Base-by-base conservation (phyloP, 73 alveolate genomes). In the Urostyla sp. region DNA sequence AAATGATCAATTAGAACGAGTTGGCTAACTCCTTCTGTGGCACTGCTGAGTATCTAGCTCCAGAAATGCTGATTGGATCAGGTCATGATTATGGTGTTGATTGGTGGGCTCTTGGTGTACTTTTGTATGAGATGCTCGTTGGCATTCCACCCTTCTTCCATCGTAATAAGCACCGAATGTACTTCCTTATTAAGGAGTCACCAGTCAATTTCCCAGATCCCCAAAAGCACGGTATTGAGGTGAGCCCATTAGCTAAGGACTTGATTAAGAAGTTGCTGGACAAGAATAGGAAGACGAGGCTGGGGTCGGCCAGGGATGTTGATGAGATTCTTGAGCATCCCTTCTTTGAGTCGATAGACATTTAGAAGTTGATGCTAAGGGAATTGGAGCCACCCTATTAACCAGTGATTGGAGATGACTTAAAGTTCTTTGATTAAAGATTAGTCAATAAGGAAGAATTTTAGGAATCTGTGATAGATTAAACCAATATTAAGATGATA, bases 141-240 rank as follows among this genome's bases (percentile, higher is more conserved):
- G 98, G 98, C 1, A 87, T 93, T 28, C 95, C 98, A 7, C 98
- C 98, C 5, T 93, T 87, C 80, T 93, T 82, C 83, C 84, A 94
- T 30, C 81, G 90, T 72, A 91, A 87, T 80, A 52, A 60, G 73
- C 61, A 86, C 48, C 37, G 54, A 45, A 86, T 86, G 94, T 72
- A 38, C 45, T 37, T 49, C 69, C 27, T 28, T 31, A 86, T 86
- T 23, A 52, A 67, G 40, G 56, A 63, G 26, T 24, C 63, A n/a
- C 76, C 84, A 26, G 75, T 86, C 18, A 36, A 23, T 21, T 69
- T 31, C 80, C 91, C 91, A 26, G 91, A 80, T 36, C 67, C 72
- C 16, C 24, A n/a, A 11, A 58, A 60, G 72, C 81, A 78, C 40
- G 81, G 81, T 11, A 78, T 78, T 2, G 52, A 27, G 18, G 23